phyloP scores from a whole-genome alignment of 208 protist species.

The Trichomonas tenax region DNA sequence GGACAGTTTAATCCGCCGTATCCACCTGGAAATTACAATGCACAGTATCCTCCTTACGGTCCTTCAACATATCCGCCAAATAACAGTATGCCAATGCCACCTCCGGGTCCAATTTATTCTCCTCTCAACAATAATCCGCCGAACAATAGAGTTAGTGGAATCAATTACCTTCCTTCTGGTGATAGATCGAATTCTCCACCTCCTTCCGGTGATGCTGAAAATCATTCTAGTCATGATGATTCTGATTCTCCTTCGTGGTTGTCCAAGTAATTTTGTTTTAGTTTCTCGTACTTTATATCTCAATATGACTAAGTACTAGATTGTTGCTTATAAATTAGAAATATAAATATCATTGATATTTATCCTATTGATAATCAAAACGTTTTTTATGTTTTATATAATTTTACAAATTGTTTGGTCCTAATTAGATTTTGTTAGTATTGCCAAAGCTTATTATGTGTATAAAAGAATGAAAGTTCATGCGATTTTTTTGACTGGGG shows the following conservation, averaged over 20 bases:
- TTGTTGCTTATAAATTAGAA: too few relatives aligned
- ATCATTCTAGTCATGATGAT: neutral
- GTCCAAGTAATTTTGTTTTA: neutral
- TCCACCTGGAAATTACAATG: neutral
- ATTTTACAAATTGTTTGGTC: too few relatives aligned
- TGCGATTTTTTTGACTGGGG: too few relatives aligned
- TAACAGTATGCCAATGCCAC: neutral
- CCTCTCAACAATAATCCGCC: neutral
- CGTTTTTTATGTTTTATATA: too few relatives aligned
- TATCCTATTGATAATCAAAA: too few relatives aligned
- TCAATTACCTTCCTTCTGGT: neutral
- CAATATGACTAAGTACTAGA: too few relatives aligned
- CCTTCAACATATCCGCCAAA: neutral
- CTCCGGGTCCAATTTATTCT: neutral
- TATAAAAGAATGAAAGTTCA: too few relatives aligned
- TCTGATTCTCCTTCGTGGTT: neutral
- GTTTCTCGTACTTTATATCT: too few relatives aligned
- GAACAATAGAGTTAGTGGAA: neutral
- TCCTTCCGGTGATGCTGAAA: neutral
- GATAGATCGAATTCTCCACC: neutral
- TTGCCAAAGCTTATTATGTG: too few relatives aligned
- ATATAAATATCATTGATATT: too few relatives aligned
- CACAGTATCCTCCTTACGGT: neutral
- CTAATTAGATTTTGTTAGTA: too few relatives aligned
- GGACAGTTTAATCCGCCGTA: neutral